Evolutionary conservation across 352 stramenopile genomes (phyloP).

Genomic region (Blastocystis sp.): DNA sequence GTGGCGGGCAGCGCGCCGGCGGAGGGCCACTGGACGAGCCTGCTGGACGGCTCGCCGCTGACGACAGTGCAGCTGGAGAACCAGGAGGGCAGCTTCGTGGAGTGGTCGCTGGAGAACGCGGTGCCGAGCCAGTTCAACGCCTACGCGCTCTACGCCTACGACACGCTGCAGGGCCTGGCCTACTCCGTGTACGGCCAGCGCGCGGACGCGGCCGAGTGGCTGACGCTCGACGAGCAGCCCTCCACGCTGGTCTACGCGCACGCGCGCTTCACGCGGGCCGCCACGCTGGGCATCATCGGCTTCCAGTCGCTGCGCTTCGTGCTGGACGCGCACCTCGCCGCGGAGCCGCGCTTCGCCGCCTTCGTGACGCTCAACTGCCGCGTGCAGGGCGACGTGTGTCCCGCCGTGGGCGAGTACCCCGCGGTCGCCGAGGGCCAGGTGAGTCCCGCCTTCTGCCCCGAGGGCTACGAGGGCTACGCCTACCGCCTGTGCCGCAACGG

Average conservation of each 20-base stretch:
- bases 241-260: background rate
- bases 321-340: background rate
- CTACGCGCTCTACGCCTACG: background rate
- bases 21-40: background rate
- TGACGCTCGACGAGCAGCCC: background rate
- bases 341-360: background rate
- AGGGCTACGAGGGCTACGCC: slow-evolving; percentile 29
- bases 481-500: slow-evolving; percentile 42
- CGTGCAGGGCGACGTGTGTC: background rate
- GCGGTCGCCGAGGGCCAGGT: slow-evolving; percentile 22
- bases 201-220: background rate
- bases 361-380: background rate
- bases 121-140: slow-evolving; percentile 14
- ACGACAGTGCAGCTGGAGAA: background rate
- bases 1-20: background rate
- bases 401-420: slow-evolving; percentile 14
- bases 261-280: background rate
- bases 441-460: background rate
- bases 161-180: background rate
- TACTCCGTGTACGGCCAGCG: background rate
- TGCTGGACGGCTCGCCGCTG: background rate
- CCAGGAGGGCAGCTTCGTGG: background rate
- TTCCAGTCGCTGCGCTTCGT: slow-evolving; percentile 5
- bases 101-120: slow-evolving; percentile 27
- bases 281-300: slow-evolving; percentile 15